Evolutionary conservation across 495 filamentous ascomycete genomes (phyloP).

Genomic region (Penicillium silybi): DNA sequence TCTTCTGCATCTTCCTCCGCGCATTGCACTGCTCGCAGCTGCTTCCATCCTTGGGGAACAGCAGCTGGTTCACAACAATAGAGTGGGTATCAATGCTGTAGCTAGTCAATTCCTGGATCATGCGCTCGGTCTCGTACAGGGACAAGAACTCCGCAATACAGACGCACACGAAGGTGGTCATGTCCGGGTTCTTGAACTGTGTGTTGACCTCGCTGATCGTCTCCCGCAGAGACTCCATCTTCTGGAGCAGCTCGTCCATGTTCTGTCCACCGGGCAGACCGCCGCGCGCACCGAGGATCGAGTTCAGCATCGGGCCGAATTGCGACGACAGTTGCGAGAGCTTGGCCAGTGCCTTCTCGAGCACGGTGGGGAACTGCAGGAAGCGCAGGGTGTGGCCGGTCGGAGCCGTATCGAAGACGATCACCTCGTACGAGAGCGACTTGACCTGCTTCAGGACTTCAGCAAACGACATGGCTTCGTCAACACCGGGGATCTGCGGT

Average conservation of each 20-base stretch:
- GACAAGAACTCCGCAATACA: constrained; percentile 97
- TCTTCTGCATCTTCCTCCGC: constrained; percentile 97
- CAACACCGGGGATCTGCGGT: constrained; percentile 90
- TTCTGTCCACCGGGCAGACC: constrained; percentile 89
- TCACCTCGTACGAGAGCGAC: constrained; percentile 95
- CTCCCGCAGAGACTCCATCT: constrained; percentile 86
- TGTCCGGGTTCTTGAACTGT: constrained; percentile 94
- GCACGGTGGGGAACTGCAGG: constrained; percentile 95
- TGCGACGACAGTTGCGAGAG: constrained; percentile 89
- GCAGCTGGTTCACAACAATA: constrained; percentile 96
- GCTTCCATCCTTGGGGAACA: constrained; percentile 85
- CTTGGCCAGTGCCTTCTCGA: constrained; percentile 97
- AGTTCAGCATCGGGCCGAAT: constrained; percentile 94
- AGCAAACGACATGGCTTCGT: constrained; percentile 99
- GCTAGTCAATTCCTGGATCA: constrained; percentile 95
- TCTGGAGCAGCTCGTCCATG: constrained; percentile 84
- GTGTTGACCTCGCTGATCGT: constrained; percentile 95
- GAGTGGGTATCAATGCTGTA: constrained; percentile 95
- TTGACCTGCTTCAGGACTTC: constrained; percentile 99
- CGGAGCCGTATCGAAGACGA: constrained; percentile 98
- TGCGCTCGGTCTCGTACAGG: constrained; percentile 97
- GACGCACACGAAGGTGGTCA: constrained; percentile 98
- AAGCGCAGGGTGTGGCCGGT: constrained; percentile 99
- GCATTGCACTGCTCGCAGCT: constrained; percentile 95
- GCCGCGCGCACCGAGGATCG: constrained; percentile 75